phyloP scores from a whole-genome alignment of 495 filamentous ascomycete species.

The Penicillium soppii region DNA sequence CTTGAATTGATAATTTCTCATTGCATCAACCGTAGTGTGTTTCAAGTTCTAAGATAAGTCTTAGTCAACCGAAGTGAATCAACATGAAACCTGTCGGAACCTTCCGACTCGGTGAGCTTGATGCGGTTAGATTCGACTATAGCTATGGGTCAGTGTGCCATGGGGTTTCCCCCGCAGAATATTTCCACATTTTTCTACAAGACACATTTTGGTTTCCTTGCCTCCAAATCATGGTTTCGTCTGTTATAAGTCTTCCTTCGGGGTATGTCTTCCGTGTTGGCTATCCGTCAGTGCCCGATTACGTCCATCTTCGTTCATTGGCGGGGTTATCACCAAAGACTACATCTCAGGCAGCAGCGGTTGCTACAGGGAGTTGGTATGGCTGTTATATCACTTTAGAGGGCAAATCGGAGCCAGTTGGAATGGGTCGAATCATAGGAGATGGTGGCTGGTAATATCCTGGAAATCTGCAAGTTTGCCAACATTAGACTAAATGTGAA shows the following conservation, averaged over 20 bases:
- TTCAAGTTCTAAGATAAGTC: no score
- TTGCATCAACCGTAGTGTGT: no score
- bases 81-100: no score
- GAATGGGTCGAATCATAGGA: conserved; percentile 52
- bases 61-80: no score
- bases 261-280: conserved; percentile 35
- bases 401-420: conserved; percentile 25
- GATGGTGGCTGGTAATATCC: conserved; percentile 45
- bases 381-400: conserved; percentile 40
- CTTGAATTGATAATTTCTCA: not conserved
- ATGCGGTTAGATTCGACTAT: no score
- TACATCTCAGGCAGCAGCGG: conserved; percentile 32
- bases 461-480: not conserved
- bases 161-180: no score
- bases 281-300: conserved; percentile 35
- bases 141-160: no score
- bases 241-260: conserved; percentile 16
- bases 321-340: conserved; percentile 38
- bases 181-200: no score
- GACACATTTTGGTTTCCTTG: no score
- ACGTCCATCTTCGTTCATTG: conserved; percentile 36
- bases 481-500: not conserved
- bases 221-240: not conserved
- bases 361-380: conserved; percentile 39
- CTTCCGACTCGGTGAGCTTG: no score